Evolutionary conservation across 805 yeast species (phyloP).

Genomic region (Kodamaea hsintzibuensis): DNA sequence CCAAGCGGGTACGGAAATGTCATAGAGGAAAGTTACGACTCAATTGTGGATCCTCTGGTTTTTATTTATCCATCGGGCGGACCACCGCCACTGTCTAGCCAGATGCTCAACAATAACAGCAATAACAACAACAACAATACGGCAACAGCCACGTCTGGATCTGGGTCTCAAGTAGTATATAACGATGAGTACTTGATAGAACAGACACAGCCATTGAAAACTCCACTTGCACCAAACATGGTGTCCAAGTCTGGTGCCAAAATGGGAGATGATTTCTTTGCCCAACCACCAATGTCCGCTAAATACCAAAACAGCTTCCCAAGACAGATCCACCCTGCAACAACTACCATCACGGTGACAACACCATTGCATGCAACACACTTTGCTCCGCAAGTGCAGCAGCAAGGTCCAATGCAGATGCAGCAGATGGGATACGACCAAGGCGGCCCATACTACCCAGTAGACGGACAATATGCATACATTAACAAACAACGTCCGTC

Average conservation of each 20-base stretch:
- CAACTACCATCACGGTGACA: slow-evolving; percentile 7
- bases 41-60: slow-evolving; percentile 21
- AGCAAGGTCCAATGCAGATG: slow-evolving; percentile 4
- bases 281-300: slow-evolving; percentile 25
- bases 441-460: slow-evolving; percentile 5
- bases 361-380: slow-evolving; percentile 10
- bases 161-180: slow-evolving; percentile 34
- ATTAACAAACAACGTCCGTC: slow-evolving; percentile 5
- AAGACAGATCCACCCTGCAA: slow-evolving; percentile 10
- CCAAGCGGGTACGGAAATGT: slow-evolving; percentile 11
- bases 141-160: slow-evolving; percentile 12
- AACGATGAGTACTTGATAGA: slow-evolving; percentile 53
- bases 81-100: background rate
- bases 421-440: slow-evolving; percentile 7
- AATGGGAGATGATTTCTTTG: slow-evolving; percentile 22
- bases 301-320: slow-evolving; percentile 23
- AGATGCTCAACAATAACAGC: background rate
- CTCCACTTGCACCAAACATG: slow-evolving; percentile 19
- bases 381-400: slow-evolving; percentile 6
- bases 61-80: slow-evolving; percentile 18
- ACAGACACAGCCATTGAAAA: slow-evolving; percentile 49
- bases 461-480: slow-evolving; percentile 7
- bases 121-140: background rate
- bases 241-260: slow-evolving; percentile 13
- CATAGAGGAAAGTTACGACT: slow-evolving; percentile 20